Conservation (phyloP, 2,329 filamentous ascomycete genomes). For the Diaporthe sp. region DNA sequence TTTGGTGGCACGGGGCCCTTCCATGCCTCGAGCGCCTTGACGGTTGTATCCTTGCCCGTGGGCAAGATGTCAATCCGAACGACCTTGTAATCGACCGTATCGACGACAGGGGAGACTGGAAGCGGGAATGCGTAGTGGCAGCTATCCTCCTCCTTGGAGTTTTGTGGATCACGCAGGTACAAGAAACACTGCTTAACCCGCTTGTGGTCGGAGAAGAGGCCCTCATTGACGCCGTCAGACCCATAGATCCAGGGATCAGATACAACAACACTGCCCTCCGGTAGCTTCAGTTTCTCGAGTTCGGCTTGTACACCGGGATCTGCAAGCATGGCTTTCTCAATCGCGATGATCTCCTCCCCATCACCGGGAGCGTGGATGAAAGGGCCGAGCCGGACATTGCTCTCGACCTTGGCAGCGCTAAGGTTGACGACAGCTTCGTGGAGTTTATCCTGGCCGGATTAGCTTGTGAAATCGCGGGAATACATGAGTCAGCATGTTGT, state of each 20-base stretch:
- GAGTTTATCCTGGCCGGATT: constrained; percentile 66
- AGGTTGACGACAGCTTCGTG: constrained; percentile 72
- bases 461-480: neutral
- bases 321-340: constrained; percentile 68
- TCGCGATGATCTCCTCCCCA: constrained; percentile 69
- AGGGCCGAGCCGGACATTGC: constrained; percentile 70
- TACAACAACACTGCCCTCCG: constrained; percentile 70
- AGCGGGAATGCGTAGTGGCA: constrained; percentile 79
- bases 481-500: neutral
- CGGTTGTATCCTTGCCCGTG: constrained; percentile 73
- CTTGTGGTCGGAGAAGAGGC: constrained; percentile 57
- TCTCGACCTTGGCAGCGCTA: constrained; percentile 63
- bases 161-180: constrained; percentile 74
- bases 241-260: constrained; percentile 77
- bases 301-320: constrained; percentile 71
- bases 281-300: constrained; percentile 73
- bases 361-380: constrained; percentile 73
- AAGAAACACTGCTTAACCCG: constrained; percentile 75
- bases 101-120: constrained; percentile 77
- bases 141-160: constrained; percentile 71
- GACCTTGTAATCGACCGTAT: constrained; percentile 72
- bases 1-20: constrained; percentile 65
- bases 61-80: constrained; percentile 79
- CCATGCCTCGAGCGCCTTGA: constrained; percentile 69
- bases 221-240: constrained; percentile 65